Evolutionary conservation across 208 protist species (phyloP).

Genomic region (Trypanosoma avium): DNA sequence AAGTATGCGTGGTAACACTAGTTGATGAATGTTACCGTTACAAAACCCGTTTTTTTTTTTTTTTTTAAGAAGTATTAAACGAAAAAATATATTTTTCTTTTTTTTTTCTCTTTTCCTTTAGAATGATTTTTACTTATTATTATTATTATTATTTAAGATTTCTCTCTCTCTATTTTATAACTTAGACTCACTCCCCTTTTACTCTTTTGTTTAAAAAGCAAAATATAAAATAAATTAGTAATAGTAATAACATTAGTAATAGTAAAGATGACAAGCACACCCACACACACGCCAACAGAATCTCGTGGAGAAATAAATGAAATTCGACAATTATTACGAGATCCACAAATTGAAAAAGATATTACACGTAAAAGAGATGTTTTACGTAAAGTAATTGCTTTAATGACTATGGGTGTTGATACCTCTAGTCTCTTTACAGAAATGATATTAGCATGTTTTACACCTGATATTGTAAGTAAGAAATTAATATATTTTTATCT

Average conservation of each 20-base stretch:
- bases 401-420: conserved; percentile 97
- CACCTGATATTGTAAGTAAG: conserved; percentile 95
- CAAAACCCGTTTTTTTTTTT: conserved; percentile 14
- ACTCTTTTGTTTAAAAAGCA: too few species aligned
- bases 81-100: conserved; percentile 7
- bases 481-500: conserved; percentile 98
- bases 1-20: too few species aligned
- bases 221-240: too few species aligned
- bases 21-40: too few species aligned
- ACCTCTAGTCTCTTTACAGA: conserved; percentile 92
- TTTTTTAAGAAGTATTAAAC: background rate
- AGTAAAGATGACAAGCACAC: background rate
- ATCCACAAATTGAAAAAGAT: conserved; percentile 46
- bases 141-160: conserved; percentile 8
- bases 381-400: conserved; percentile 91
- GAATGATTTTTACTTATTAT: background rate
- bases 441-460: conserved; percentile 89
- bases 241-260: too few species aligned
- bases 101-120: background rate
- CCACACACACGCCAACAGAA: conserved; percentile 12
- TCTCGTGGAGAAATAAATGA: conserved; percentile 44
- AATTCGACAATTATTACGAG: conserved; percentile 35
- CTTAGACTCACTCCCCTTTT: too few species aligned
- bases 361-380: conserved; percentile 53
- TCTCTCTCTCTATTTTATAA: conserved; percentile 12